Base-by-base conservation (phyloP, 805 yeast species). In the Zygoascus flipseniorum region DNA sequence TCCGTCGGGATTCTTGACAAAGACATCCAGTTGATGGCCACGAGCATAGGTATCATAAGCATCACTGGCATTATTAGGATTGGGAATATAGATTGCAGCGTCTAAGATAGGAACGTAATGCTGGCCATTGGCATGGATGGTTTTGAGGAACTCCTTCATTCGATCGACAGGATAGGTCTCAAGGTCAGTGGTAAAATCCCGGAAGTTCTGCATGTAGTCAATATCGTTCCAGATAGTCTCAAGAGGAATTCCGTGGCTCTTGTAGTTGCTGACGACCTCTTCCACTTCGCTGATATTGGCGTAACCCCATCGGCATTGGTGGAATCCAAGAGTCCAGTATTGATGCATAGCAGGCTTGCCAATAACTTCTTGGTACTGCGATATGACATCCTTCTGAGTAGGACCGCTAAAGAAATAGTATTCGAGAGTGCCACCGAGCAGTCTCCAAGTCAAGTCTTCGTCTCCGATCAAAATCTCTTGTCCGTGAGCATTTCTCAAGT, bases 231-330 rank as follows among this genome's bases (percentile, higher is more conserved):
- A 92, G 48, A 92, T 83, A 11, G 85, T 80, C 66, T 92, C 98
- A 64, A 82, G 85, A 1, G 97, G 97, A 54, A 92, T 81, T 45
- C 73, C 78, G 58, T 78, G 65, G 55, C 76, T 73, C 65, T 89
- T 96, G 76, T 92, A 83, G 52, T 78, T 74, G 1, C 74, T 65
- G 58, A 78, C 78, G 14, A 90, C 83, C 5, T 75, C 80, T 16
- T 86, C 67, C 1, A 92, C 89, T 67, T 92, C 97, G 8, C 74
- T 73, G 62, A 86, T 88, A 61, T 85, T 89, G 63, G 86, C 85
- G 69, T 90, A 90, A 66, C 92, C 92, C 97, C 97, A 92, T 64
- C 98, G 78, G 64, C 96, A 90, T 68, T 92, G 98, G 65, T 92
- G 98, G 65, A 89, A 87, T 0, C 96, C 98, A 10, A 89, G 67